These are phyloP conservation scores for Aspergillus novofumigatus DNA, from an alignment of 2,329 filamentous ascomycete species.

Conservation along the genomic window DNA sequence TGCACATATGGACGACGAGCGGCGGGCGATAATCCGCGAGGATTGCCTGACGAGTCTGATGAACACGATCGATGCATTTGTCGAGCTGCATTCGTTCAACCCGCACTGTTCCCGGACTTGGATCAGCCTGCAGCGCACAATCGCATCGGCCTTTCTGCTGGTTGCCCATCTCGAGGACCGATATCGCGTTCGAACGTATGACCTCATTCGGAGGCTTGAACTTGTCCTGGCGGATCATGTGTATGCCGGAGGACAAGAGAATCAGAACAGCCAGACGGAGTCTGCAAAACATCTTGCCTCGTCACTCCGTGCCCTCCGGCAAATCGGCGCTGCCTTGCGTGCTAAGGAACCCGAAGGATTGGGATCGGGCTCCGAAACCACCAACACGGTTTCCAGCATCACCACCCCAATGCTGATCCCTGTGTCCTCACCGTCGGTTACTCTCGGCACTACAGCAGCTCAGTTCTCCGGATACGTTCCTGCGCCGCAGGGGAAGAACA, in stretches of 20 bases:
- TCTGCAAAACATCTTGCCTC: constrained; percentile 31
- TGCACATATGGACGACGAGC: constrained; percentile 38
- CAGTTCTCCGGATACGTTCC: constrained; percentile 5
- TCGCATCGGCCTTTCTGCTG: constrained; percentile 40
- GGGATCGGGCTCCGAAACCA: constrained; percentile 2
- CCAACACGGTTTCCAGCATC: constrained; percentile 1
- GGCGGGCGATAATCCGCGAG: constrained; percentile 39
- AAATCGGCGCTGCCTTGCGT: constrained; percentile 28
- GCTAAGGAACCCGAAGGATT: constrained; percentile 3
- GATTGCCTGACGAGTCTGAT: constrained; percentile 52
- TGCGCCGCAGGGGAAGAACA: constrained; percentile 21
- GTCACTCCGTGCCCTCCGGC: constrained; percentile 29
- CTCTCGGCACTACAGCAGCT: constrained; percentile 1
- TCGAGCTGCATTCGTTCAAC: constrained; percentile 45
- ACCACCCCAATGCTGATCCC: constrained; percentile 7
- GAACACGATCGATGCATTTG: constrained; percentile 53
- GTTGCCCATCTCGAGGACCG: constrained; percentile 27
- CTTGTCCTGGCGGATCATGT: constrained; percentile 30
- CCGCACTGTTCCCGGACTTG: constrained; percentile 38
- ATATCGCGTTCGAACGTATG: constrained; percentile 20
- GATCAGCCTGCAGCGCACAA: constrained; percentile 40
- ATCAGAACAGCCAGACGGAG: constrained; percentile 27
- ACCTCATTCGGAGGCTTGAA: constrained; percentile 28
- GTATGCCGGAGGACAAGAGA: constrained; percentile 19
- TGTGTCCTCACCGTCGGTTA: constrained; percentile 8